Conservation (phyloP, 441 rosid genomes). For the Erodium moschatum region DNA sequence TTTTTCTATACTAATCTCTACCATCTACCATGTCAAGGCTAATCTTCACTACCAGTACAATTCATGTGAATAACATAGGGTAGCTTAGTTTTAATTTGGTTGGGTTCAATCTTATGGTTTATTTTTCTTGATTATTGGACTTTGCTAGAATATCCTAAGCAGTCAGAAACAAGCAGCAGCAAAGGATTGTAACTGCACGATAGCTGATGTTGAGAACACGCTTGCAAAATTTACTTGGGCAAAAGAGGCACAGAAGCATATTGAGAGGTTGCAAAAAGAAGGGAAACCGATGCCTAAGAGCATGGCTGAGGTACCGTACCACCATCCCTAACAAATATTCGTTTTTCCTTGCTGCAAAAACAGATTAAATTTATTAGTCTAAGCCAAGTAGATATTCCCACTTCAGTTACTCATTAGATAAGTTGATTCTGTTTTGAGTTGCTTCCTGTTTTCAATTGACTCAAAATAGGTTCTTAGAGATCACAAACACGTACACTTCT, state of each 20-base stretch:
- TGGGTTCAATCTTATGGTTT: constrained; percentile 25
- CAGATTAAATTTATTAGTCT: background rate
- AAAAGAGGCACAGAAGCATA: constrained; percentile 60
- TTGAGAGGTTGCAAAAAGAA: constrained; percentile 56
- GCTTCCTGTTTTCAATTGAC: background rate
- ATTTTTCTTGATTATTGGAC: constrained; percentile 40
- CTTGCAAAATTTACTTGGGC: constrained; percentile 84
- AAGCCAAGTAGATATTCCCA: background rate
- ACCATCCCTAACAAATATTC: constrained; percentile 12
- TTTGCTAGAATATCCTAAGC: constrained; percentile 54
- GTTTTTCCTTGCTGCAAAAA: background rate
- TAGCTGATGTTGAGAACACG: constrained; percentile 73
- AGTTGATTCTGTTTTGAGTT: background rate
- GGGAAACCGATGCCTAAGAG: constrained; percentile 79
- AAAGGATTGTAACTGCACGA: constrained; percentile 60
- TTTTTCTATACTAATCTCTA: background rate
- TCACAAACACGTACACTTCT: background rate
- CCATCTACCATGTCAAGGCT: background rate
- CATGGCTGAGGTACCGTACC: constrained; percentile 67
- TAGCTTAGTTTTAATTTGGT: background rate
- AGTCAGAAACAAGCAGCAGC: constrained; percentile 82
- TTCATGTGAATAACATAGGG: background rate
- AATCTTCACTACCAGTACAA: background rate
- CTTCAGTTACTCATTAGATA: background rate
- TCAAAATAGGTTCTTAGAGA: constrained; percentile 1